A percentile compares a stretch with the other conserved stretches of the same genome.
phyloP scores from a whole-genome alignment of 2,329 filamentous ascomycete genomes.

The Neocucurbitaria cava region DNA sequence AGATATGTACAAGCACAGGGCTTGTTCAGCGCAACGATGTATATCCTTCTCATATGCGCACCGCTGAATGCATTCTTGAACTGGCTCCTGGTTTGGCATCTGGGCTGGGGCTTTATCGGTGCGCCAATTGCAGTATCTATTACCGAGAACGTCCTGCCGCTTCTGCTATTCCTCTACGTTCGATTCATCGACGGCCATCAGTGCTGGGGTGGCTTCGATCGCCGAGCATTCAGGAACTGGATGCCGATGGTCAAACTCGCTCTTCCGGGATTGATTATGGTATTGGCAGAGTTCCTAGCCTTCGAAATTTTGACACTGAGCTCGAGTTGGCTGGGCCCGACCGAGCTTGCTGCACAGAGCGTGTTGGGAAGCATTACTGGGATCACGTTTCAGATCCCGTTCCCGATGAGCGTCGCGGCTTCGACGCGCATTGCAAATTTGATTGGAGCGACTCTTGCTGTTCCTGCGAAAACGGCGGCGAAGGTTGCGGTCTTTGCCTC shows the following conservation, averaged over 20 bases:
- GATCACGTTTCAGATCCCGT: slow-evolving; percentile 89
- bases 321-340: slow-evolving; percentile 78
- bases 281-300: slow-evolving; percentile 89
- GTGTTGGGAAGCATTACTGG: slow-evolving; percentile 79
- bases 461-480: slow-evolving; percentile 80
- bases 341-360: slow-evolving; percentile 85
- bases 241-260: slow-evolving; percentile 85
- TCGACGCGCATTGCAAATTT: slow-evolving; percentile 91
- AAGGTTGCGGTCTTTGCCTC: slow-evolving; percentile 75
- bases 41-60: slow-evolving; percentile 81
- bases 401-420: slow-evolving; percentile 86
- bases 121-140: slow-evolving; percentile 79
- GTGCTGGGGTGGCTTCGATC: slow-evolving; percentile 83
- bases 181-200: slow-evolving; percentile 73
- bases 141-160: slow-evolving; percentile 76
- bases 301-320: slow-evolving; percentile 92
- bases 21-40: slow-evolving; percentile 82
- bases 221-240: slow-evolving; percentile 75
- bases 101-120: slow-evolving; percentile 68
- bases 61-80: slow-evolving; percentile 83
- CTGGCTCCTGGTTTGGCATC: slow-evolving; percentile 77
- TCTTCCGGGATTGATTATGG: slow-evolving; percentile 89
- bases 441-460: slow-evolving; percentile 83
- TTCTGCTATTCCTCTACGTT: slow-evolving; percentile 77
- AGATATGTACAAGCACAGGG: slow-evolving; percentile 89